These are phyloP conservation scores for Jamesozyma hellenica DNA, from an alignment of 805 yeast genomes.

Conservation along the genomic window DNA sequence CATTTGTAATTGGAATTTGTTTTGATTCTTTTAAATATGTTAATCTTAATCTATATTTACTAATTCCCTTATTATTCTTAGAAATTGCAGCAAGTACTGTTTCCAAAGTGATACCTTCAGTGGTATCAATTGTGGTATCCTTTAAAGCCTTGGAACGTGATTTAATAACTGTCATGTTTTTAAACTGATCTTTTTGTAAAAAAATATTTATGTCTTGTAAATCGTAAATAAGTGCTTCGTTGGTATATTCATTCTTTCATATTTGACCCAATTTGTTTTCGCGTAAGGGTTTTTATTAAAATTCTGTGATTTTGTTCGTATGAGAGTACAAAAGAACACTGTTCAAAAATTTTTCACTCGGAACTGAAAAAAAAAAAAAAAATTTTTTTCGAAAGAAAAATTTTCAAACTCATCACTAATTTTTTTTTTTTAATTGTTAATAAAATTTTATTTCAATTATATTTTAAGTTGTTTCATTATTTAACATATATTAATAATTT, in stretches of 20 bases:
- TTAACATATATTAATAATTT: no score
- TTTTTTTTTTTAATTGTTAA: neutral
- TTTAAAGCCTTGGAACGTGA: constrained; percentile 54
- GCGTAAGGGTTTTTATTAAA: no score
- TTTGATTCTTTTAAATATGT: constrained; percentile 32
- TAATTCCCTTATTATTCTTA: constrained; percentile 33
- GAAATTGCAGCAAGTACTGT: constrained; percentile 38
- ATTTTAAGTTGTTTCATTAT: no score
- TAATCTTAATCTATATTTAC: constrained; percentile 47
- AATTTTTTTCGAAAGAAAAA: neutral
- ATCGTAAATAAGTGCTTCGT: no score
- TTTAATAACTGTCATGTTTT: constrained; percentile 28
- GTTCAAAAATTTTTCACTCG: neutral
- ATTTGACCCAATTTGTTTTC: no score
- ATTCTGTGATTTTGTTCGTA: no score
- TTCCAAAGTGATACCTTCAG: constrained; percentile 33
- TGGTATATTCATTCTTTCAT: no score
- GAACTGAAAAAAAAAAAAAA: neutral
- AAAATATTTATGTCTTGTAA: no score
- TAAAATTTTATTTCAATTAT: neutral
- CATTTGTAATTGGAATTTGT: constrained; percentile 24
- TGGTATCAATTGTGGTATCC: constrained; percentile 33
- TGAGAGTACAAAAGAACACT: no score
- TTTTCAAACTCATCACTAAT: neutral
- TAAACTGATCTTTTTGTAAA: no score